Base-by-base conservation (phyloP, 2,329 filamentous ascomycete species). In the Tolypocladium inflatum region DNA sequence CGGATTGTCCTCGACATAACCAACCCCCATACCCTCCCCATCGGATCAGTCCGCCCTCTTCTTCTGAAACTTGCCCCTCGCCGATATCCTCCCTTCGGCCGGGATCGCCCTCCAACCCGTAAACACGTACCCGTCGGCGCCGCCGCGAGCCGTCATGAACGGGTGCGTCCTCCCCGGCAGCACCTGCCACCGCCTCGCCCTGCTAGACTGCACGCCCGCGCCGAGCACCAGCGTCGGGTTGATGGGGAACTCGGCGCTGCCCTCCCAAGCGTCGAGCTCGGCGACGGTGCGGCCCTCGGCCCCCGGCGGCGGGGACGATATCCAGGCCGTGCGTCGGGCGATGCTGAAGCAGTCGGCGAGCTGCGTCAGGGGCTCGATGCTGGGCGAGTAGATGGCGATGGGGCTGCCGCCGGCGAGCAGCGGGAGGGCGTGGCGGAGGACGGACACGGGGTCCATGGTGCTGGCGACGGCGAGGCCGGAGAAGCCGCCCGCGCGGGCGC, bases 151-250 rank as follows among this genome's bases (percentile, higher is more conserved):
- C 60, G 90, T 96, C 94, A 99, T 99, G 57, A 95, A 73, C 8
- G 94, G 94, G 75, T 99, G 94, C 56, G 94, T 97, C 57, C 94
- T 79, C 0, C 91, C 90, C 0, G 94, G 94, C 53, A 99, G 73
- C 2, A 97, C 92, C 76, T 99, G 94, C 90, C 91, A 97, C 56
- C 84, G 80, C 61, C 89, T 81, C 6, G 89, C 86, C 17, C 90
- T 80, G 54, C 87, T 89, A 2, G 87, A 94, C 74, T 97, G 92
- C 56, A 99, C 78, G 15, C 81, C 84, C 1, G 90, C 86, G 0
- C 87, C 90, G 0, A 97, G 80, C 4, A 99, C 71, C 55, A 96
- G 74, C 2, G 90, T 89, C 0, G 94, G 94, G 69, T 99, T 94
- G 17, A 97, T 72, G 0, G 91, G 89, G 68, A 96, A 97, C 64